phyloP scores from a whole-genome alignment of 345 rosid species.

The Balakata baccata region DNA sequence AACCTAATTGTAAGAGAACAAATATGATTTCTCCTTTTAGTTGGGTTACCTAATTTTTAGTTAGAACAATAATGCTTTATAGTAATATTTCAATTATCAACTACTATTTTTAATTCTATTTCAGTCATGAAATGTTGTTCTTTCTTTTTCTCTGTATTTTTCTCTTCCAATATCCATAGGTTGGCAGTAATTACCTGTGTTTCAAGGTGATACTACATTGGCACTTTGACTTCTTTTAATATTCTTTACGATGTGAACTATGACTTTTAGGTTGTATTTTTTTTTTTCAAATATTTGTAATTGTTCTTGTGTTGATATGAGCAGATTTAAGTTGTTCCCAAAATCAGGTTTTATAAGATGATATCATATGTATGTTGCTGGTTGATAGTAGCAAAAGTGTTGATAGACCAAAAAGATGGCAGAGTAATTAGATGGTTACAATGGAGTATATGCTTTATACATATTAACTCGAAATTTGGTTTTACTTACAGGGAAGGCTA shows the following conservation, averaged over 20 bases:
- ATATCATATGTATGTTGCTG: neutral
- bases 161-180: neutral
- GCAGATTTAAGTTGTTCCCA: no score
- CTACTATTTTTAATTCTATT: neutral
- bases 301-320: neutral
- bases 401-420: neutral
- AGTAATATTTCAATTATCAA: neutral
- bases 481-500: slow-evolving; percentile 70
- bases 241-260: neutral
- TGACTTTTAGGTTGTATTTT: neutral
- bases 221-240: neutral
- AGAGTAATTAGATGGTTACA: neutral
- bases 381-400: neutral
- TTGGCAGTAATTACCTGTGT: neutral
- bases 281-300: neutral
- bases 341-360: neutral
- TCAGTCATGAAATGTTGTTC: neutral
- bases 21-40: no score
- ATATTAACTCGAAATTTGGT: neutral
- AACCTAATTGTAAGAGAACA: no score
- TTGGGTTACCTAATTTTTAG: slow-evolving; percentile 16
- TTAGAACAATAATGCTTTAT: neutral
- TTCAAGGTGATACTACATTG: neutral
- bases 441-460: neutral
- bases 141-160: neutral